These are phyloP conservation scores for Urochloa ruziziensis DNA, from an alignment of 176 grass and related monocot genomes.

Conservation along the genomic window DNA sequence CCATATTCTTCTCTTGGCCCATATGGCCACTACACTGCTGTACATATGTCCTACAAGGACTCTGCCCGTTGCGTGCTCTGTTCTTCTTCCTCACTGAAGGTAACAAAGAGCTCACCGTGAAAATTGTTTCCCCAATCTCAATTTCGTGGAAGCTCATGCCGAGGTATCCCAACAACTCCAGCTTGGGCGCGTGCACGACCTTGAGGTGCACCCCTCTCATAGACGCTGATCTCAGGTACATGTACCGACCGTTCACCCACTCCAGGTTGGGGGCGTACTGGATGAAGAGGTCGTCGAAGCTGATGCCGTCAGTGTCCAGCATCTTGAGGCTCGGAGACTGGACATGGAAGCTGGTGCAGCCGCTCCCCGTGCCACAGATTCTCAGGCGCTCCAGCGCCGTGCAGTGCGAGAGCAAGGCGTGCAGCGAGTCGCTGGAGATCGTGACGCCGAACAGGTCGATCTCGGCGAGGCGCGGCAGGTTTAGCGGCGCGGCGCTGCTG, in stretches of 20 bases:
- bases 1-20: too few relatives aligned
- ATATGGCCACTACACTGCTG: neutral
- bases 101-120: slow-evolving; percentile 17
- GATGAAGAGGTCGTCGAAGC: slow-evolving; percentile 15
- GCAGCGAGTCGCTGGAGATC: neutral
- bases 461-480: neutral
- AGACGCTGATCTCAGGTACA: too few relatives aligned
- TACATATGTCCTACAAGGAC: too few relatives aligned
- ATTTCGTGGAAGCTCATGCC: neutral
- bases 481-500: neutral
- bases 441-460: neutral
- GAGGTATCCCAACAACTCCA: slow-evolving; percentile 25
- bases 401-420: slow-evolving; percentile 12
- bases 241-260: neutral
- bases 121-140: slow-evolving; percentile 11
- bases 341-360: neutral
- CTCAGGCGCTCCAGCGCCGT: slow-evolving; percentile 11
- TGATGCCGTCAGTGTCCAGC: neutral
- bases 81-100: too few relatives aligned
- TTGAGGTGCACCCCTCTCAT: neutral
- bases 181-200: slow-evolving; percentile 17
- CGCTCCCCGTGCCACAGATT: neutral
- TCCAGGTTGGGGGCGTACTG: slow-evolving; percentile 29
- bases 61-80: too few relatives aligned
- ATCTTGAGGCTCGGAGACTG: neutral